Percentiles rank a stretch among this genome's conserved stretches.
phyloP scores from a whole-genome alignment of 768 basidiomycete genomes.

The Podaxis sp. region DNA sequence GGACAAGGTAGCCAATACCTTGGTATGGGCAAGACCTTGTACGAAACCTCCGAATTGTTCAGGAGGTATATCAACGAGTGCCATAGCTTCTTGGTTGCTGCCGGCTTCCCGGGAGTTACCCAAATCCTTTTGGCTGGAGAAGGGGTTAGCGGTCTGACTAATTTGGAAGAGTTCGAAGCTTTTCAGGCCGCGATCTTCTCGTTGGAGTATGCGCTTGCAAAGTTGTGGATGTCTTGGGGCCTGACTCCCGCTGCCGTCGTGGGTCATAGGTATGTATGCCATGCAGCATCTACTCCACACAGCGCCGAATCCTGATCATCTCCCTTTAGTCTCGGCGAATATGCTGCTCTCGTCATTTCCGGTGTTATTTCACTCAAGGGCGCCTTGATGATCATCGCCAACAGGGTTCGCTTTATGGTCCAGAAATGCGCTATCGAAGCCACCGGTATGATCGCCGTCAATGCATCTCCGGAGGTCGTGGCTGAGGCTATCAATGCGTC shows the following conservation, averaged over 20 bases:
- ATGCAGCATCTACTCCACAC: not conserved
- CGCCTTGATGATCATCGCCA: conserved; percentile 58
- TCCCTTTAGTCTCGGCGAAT: conserved; percentile 65
- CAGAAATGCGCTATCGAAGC: conserved; percentile 40
- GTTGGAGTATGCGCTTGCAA: conserved; percentile 61
- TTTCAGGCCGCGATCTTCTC: conserved; percentile 58
- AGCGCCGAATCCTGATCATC: not conserved
- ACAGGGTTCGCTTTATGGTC: conserved; percentile 56
- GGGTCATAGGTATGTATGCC: conserved; percentile 63
- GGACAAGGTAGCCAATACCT: conserved; percentile 72
- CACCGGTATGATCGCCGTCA: conserved; percentile 66
- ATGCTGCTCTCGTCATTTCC: conserved; percentile 66
- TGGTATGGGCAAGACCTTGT: conserved; percentile 63
- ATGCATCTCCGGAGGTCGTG: conserved; percentile 34
- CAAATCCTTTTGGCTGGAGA: conserved; percentile 11
- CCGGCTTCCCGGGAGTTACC: conserved; percentile 48
- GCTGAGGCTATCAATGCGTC: conserved; percentile 34
- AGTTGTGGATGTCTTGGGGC: conserved; percentile 72
- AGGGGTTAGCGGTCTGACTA: conserved; percentile 11
- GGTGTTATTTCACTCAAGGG: conserved; percentile 56
- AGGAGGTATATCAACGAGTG: conserved; percentile 56
- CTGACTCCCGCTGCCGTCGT: conserved; percentile 57
- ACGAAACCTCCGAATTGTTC: conserved; percentile 49
- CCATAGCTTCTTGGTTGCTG: conserved; percentile 44
- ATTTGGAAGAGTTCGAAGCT: conserved; percentile 40